Conservation (phyloP, 768 basidiomycete species). For the Termitomyces sp. region DNA sequence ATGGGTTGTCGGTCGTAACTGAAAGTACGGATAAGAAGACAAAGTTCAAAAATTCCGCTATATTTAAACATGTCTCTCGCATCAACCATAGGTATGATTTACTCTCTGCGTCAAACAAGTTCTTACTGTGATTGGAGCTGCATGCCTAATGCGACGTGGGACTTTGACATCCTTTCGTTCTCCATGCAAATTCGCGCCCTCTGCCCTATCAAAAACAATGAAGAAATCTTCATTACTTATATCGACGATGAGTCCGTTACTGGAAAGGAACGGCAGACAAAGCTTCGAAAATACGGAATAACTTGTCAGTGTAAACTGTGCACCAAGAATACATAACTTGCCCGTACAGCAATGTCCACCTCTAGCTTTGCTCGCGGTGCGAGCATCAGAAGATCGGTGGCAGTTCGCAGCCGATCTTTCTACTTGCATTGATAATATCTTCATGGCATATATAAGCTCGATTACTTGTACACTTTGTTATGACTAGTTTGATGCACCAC, state of each 20-base stretch:
- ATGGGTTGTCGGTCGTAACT: conserved; percentile 11
- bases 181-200: not conserved
- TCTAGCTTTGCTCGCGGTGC: no score
- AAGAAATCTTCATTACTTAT: not conserved
- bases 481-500: no score
- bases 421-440: no score
- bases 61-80: not conserved
- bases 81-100: not conserved
- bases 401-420: no score
- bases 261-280: not conserved
- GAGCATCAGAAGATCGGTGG: no score
- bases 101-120: no score
- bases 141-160: not conserved
- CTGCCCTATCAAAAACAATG: not conserved
- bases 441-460: no score
- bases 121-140: not conserved
- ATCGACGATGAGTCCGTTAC: not conserved
- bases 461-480: no score
- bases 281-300: not conserved
- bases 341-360: no score
- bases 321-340: not conserved
- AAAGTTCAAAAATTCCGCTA: not conserved
- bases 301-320: not conserved
- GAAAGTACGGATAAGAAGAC: not conserved
- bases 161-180: not conserved